Base-by-base conservation (phyloP, 352 stramenopile genomes). In the Peronospora tabacina region DNA sequence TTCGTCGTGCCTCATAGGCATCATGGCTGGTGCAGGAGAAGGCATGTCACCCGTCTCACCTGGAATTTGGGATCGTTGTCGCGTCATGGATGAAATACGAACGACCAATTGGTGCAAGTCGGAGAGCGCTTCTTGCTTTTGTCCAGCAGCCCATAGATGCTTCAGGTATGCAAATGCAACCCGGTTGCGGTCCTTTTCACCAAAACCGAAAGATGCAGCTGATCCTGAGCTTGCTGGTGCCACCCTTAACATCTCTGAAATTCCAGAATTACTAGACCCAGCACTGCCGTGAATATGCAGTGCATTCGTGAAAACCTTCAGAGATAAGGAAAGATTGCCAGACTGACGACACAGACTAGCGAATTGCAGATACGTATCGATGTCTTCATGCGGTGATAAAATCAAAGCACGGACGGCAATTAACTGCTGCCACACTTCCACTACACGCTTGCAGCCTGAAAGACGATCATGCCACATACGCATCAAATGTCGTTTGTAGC, bases 81-180 rank as follows among this genome's bases (percentile, higher is more conserved):
- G 63, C 15, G 67, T 34, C 28, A 57, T 55, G 38, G 68, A 62
- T 7, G 74, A 70, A 58, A 87, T 81, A 51, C 65, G 93, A 42
- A 68, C 60, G 10, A 90, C 85, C n/a, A 97, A 70, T 22, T 78
- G 62, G 20, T 76, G 75, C 19, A 98, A 64, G 29, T 96, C 75
- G 10, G 71, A 58, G 8, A 97, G 75, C 7, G 93, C 91, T 67
- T 97, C 86, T 34, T 83, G 66, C 56, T 88, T 88, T 19, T 96
- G 67, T 35, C 75, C 88, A 22, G 90, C 87, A 17, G 84, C 75
- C 93, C 93, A 98, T 5, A 96, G 61, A 49, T 98, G 94, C 63
- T 98, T 98, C 22, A 97, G 61, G 64, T 94, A 98, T 28, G 93
- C 95, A 66, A 97, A 98, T 29, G 92, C 72, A 9, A 92, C 95